These are phyloP conservation scores for Avena eriantha DNA, from an alignment of 176 grass and related monocot genomes.

Conservation along the genomic window DNA sequence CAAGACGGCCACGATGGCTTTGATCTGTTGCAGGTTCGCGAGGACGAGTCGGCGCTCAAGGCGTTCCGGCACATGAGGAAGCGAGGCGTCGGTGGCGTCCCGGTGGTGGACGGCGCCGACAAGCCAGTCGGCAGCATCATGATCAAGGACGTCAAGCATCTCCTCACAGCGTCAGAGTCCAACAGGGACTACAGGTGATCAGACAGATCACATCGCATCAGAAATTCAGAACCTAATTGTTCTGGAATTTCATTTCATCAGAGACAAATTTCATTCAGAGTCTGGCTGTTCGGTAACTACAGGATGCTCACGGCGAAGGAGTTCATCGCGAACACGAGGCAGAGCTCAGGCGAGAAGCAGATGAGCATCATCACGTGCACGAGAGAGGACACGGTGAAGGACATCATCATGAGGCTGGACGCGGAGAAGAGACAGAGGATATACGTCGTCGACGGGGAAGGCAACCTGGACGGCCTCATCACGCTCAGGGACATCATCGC, in stretches of 20 bases:
- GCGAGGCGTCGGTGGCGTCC: constrained; percentile 85
- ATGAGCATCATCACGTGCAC: constrained; percentile 71
- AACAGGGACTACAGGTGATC: constrained; percentile 84
- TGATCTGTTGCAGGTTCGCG: constrained; percentile 55
- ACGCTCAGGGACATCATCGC: constrained; percentile 88
- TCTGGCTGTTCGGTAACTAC: neutral
- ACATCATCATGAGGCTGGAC: constrained; percentile 77
- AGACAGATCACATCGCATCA: no score
- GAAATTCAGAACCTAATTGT: neutral
- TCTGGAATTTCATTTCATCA: neutral
- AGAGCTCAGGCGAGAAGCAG: constrained; percentile 53
- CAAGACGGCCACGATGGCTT: neutral
- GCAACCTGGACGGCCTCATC: constrained; percentile 72
- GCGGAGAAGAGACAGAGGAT: constrained; percentile 75
- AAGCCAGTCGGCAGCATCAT: constrained; percentile 85
- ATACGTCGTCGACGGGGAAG: constrained; percentile 59
- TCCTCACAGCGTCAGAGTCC: constrained; percentile 73
- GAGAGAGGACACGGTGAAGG: constrained; percentile 64
- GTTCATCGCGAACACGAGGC: constrained; percentile 57
- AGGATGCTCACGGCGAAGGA: constrained; percentile 72
- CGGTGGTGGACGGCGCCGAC: constrained; percentile 69
- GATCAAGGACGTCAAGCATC: constrained; percentile 96
- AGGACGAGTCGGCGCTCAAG: constrained; percentile 91
- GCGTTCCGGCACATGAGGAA: constrained; percentile 84
- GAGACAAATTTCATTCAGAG: neutral